A percentile compares a stretch with the other conserved stretches of the same genome.
phyloP scores from a whole-genome alignment of 805 yeast species.

The Kluyveromyces nonfermentans region DNA sequence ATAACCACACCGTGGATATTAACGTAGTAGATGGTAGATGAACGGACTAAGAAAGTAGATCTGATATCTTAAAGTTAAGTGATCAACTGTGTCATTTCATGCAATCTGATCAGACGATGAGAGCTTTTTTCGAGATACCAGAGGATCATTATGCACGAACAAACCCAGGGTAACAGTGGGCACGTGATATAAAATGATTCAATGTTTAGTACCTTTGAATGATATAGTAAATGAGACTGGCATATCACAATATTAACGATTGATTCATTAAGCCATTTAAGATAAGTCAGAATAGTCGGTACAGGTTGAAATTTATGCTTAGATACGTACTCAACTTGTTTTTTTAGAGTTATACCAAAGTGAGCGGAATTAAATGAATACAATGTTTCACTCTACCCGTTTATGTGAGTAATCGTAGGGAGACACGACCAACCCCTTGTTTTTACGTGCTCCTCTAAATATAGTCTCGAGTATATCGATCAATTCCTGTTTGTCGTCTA shows the following conservation, averaged over 20 bases:
- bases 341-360: too few species aligned
- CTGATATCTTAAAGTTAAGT: not conserved
- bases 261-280: too few species aligned
- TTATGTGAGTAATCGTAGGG: slow-evolving; percentile 58
- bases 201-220: too few species aligned
- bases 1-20: slow-evolving; percentile 16
- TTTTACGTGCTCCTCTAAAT: slow-evolving; percentile 85
- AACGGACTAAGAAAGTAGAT: too few species aligned
- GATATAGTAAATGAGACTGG: too few species aligned
- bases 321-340: too few species aligned
- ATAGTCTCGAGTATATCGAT: slow-evolving; percentile 86
- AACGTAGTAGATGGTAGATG: not conserved
- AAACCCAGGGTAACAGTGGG: not conserved
- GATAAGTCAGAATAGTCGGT: too few species aligned
- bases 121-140: not conserved
- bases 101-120: too few species aligned
- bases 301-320: too few species aligned
- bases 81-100: too few species aligned
- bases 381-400: slow-evolving; percentile 14
- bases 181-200: not conserved
- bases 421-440: slow-evolving; percentile 81
- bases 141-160: not conserved
- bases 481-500: slow-evolving; percentile 76
- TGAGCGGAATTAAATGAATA: too few species aligned
- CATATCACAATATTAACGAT: not conserved